These are phyloP conservation scores for Agrocybe praecox DNA, from an alignment of 768 basidiomycete species.

Conservation along the genomic window DNA sequence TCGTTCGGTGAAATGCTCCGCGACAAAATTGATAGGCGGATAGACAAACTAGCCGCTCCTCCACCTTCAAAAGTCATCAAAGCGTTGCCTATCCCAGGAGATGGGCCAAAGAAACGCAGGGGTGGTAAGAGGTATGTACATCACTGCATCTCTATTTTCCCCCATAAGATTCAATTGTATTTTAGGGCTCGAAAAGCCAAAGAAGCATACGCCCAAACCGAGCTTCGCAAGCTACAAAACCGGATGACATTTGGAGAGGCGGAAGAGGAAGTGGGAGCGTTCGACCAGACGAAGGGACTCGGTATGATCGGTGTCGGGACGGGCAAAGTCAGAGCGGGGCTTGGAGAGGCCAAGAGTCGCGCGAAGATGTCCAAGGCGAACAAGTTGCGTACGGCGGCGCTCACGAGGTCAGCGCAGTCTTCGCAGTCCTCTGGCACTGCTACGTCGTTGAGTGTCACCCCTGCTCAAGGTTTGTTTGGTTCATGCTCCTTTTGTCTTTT, in stretches of 20 bases:
- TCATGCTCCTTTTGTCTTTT: neutral
- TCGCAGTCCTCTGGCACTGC: constrained; percentile 76
- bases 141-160: too few relatives aligned
- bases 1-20: constrained; percentile 80
- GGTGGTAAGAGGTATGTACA: constrained; percentile 85
- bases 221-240: constrained; percentile 95
- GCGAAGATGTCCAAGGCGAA: constrained; percentile 97
- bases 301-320: constrained; percentile 93
- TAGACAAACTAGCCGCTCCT: constrained; percentile 90
- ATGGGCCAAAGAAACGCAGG: constrained; percentile 93
- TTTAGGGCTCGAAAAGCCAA: constrained; percentile 99
- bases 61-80: constrained; percentile 93
- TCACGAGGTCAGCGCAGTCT: constrained; percentile 73
- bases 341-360: constrained; percentile 88
- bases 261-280: constrained; percentile 95
- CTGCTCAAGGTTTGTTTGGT: constrained; percentile 76
- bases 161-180: too few relatives aligned
- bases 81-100: constrained; percentile 91
- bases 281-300: constrained; percentile 96
- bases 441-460: constrained; percentile 92
- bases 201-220: constrained; percentile 96
- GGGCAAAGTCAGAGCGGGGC: constrained; percentile 87
- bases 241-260: constrained; percentile 94
- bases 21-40: constrained; percentile 90
- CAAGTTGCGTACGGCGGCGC: constrained; percentile 84